Base-by-base conservation (phyloP, 495 filamentous ascomycete genomes). In the Xylaria palmicola region DNA sequence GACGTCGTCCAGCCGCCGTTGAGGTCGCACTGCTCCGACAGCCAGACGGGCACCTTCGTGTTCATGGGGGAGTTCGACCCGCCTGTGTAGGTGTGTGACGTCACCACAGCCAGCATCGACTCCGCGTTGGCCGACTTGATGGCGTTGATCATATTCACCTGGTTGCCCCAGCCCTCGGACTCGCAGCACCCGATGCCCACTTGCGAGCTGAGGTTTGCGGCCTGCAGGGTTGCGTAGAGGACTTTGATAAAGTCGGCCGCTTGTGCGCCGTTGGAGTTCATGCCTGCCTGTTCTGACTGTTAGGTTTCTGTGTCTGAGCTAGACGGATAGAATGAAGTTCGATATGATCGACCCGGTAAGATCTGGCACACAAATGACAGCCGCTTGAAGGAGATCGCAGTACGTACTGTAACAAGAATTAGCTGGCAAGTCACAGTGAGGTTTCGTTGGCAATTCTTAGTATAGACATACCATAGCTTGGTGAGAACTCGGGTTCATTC, bases 11-110 rank as follows among this genome's bases (percentile, higher is more conserved):
- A 81, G 15, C 56, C 63, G 24, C 75, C 77, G 57, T 78, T 75
- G 15, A 82, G 71, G 59, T 83, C 81, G 52, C 74, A 79, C 59
- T 79, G 72, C 63, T 76, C 75, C 2, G 69, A 71, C 26, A 76
- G 64, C 74, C 75, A 76, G 44, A 76, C 69, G 41, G 68, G 69
- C 44, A 67, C 64, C 51, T 66, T 64, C 1, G 68, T 62, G 62
- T 68, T 75, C 71, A 76, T 72, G 6, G 72, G 51, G 0, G 69
- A 64, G 1, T 45, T 63, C 1, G 73, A 68, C 1, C 73, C 73
- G 17, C 74, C 72, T 0, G 71, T 74, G 53, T 77, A 77, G 1
- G 72, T 75, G 59, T 77, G 75, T 6, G 71, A 71, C 1, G 74
- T 76, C 10, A 77, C 68, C 41, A 67, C 66, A 20, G 70, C 69